Conservation (phyloP, 2,329 filamentous ascomycete genomes). For the Periglandula ipomoeae region DNA sequence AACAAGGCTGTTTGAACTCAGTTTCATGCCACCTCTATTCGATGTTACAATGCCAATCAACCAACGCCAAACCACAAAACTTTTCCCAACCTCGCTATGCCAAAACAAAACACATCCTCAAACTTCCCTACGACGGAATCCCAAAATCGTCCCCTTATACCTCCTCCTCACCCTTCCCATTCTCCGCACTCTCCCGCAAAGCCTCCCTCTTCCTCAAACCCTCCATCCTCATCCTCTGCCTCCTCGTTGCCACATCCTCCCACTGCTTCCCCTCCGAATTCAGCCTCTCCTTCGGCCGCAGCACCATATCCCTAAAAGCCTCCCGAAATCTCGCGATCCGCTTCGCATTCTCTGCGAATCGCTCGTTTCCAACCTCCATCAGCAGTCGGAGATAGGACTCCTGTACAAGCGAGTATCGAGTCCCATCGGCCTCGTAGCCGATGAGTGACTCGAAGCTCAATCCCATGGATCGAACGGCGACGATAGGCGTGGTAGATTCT, state of each 20-base stretch:
- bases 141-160: neutral
- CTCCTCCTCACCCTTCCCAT: constrained; percentile 10
- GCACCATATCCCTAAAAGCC: constrained; percentile 32
- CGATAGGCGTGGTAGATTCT: constrained; percentile 52
- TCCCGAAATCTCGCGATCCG: constrained; percentile 56
- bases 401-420: constrained; percentile 44
- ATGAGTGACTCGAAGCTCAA: constrained; percentile 75
- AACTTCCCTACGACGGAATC: neutral
- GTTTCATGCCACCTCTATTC: neutral
- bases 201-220: constrained; percentile 45
- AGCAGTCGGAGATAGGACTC: constrained; percentile 59
- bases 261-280: constrained; percentile 34
- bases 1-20: no score
- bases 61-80: neutral
- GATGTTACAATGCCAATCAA: neutral
- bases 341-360: constrained; percentile 60
- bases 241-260: constrained; percentile 44
- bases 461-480: constrained; percentile 78
- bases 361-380: constrained; percentile 61
- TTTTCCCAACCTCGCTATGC: neutral
- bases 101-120: neutral
- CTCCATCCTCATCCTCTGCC: constrained; percentile 48
- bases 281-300: constrained; percentile 17
- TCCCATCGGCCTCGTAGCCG: constrained; percentile 40
- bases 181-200: constrained; percentile 16